Evolutionary conservation across 164 flowering plant species (phyloP).

Genomic region (Akebia trifoliata): DNA sequence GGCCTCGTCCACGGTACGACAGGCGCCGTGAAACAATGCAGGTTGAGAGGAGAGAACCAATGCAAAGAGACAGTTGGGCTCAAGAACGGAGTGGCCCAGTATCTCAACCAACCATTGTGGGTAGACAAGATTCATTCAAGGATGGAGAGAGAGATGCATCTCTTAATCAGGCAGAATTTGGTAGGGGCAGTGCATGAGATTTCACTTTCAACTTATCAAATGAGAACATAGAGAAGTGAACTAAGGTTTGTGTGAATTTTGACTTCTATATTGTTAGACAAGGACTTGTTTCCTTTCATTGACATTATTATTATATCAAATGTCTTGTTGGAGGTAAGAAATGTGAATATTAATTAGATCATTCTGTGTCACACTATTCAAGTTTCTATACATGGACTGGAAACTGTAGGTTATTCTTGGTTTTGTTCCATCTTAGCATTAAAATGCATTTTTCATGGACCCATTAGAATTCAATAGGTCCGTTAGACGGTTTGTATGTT

Average conservation of each 20-base stretch:
- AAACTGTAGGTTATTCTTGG: too few species aligned
- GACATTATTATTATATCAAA: not conserved
- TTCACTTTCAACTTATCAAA: too few species aligned
- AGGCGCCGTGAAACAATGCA: constrained; percentile 78
- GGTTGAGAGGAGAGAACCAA: constrained; percentile 54
- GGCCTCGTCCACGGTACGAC: constrained; percentile 83
- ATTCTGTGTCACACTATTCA: too few species aligned
- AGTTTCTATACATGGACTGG: too few species aligned
- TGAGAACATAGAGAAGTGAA: not conserved
- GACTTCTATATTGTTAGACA: not conserved
- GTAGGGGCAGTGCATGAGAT: too few species aligned
- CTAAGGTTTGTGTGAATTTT: constrained; percentile 6
- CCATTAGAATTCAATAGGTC: too few species aligned
- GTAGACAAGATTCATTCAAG: constrained; percentile 21
- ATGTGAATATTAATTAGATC: not conserved
- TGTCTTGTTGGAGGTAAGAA: too few species aligned
- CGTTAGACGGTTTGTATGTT: too few species aligned
- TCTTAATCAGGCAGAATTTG: too few species aligned
- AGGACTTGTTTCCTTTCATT: not conserved
- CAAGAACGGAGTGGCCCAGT: constrained; percentile 25
- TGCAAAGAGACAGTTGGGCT: constrained; percentile 28
- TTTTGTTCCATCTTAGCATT: too few species aligned
- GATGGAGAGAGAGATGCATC: constrained; percentile 19
- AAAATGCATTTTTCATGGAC: too few species aligned
- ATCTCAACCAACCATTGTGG: constrained; percentile 21